Conservation (phyloP, 495 filamentous ascomycete genomes). For the Penicillium pulvis region DNA sequence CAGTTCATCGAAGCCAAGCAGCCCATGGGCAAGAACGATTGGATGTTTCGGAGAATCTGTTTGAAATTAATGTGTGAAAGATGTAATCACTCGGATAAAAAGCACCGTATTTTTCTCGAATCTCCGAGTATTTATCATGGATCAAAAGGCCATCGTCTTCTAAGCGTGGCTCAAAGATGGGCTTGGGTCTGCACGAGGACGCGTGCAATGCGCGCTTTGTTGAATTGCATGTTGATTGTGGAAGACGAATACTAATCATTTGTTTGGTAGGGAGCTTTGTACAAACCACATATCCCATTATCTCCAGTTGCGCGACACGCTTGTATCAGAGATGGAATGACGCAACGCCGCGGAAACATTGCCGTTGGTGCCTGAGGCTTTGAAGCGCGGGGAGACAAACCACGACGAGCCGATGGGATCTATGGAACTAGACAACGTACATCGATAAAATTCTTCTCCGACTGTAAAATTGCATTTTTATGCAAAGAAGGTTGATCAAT, state of each 20-base stretch:
- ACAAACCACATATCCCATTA: conserved; percentile 27
- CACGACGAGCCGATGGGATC: not conserved
- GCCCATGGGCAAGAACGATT: conserved; percentile 84
- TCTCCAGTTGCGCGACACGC: conserved; percentile 10
- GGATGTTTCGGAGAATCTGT: conserved; percentile 66
- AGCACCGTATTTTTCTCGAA: conserved; percentile 71
- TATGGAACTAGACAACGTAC: not conserved
- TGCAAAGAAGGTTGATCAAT: too few relatives aligned
- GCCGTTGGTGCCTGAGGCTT: not conserved
- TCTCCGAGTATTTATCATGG: conserved; percentile 71
- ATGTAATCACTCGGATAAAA: not conserved
- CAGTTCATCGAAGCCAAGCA: conserved; percentile 88
- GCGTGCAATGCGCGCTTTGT: conserved; percentile 9
- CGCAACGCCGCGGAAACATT: conserved; percentile 8
- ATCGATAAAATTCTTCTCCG: not conserved
- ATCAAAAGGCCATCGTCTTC: conserved; percentile 68
- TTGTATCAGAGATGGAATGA: conserved; percentile 25
- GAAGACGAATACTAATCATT: not conserved
- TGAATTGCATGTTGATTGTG: not conserved
- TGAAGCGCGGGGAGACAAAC: not conserved
- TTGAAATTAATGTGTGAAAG: not conserved
- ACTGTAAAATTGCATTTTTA: not conserved
- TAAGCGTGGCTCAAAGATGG: conserved; percentile 58
- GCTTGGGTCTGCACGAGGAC: conserved; percentile 7
- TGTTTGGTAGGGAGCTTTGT: conserved; percentile 3